Evolutionary conservation across 2,329 filamentous ascomycete species (phyloP), one percentile per base, ranked within the genome.

Genomic region (Hymenoscyphus albidus): DNA sequence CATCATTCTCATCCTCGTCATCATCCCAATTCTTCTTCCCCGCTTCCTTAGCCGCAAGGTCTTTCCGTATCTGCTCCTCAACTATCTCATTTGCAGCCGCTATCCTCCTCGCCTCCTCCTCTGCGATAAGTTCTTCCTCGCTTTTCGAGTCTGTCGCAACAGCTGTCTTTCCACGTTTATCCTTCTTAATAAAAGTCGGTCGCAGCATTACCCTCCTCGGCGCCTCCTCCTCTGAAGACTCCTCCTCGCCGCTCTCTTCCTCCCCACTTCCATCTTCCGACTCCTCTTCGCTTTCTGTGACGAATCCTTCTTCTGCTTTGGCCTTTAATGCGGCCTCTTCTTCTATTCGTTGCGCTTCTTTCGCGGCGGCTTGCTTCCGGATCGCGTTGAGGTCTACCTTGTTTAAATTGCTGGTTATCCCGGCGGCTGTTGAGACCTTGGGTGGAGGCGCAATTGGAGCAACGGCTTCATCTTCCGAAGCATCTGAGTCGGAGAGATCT

Each of bases 1-100:
- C 90, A 40, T 88, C 87, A 64, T 86, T 86, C 32, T 86, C 86
- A 27, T 85, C 83, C 5, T 88, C 85, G n/a, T 87, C 84, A 62
- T 82, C 82, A 59, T 97, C 93, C 93, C 93, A 97, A 73, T 92
- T 88, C 75, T 91, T 92, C 77, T 92, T 93, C 13, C 88, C 89
- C 0, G 87, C 86, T 0, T 88, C 88, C 62, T 88, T 86, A 27
- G 90, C 91, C 3, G 89, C 89, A 0, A 91, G 85, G 72, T 94
- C 90, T 70, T 91, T 91, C 72, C 90, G 88, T 55, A 98, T 87
- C 75, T 98, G 93, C 71, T 93, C 92, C 75, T 97, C 92, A 14
- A 99, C 87, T 10, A 98, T 80, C 64, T 85, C 88, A 75, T 97
- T 89, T 13, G 90, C 86, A 65, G 89, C 86, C 48, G 89, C 88